Evolutionary conservation across 345 rosid genomes (phyloP), one percentile per base, ranked within the genome.

Genomic region (Hibiscus tridactylites): DNA sequence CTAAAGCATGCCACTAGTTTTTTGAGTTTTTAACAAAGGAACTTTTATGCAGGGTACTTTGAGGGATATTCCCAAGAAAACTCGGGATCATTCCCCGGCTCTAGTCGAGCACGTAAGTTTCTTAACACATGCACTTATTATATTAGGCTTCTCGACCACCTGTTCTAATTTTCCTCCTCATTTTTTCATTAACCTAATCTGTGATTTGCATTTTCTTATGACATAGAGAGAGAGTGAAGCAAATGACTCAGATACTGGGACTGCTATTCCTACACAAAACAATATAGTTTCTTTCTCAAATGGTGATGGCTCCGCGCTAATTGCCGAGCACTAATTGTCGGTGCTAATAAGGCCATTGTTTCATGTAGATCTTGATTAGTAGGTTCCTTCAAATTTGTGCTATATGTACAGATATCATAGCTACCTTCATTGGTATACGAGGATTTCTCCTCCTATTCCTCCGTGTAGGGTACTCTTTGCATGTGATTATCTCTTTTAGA

Each of bases 11-110:
- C 58, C 12, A 8, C 44, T 54, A 70, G 73, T 50, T 4, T 49
- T 50, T 61, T 73, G 73, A 68, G 26, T 47, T 56, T 4, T 29
- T 49, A 29, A 49, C 24, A 16, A 58, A 64, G 64, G 69, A 9
- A 69, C 68, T 35, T 33, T 39, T 58, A 68, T 79, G 79, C 85
- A 89, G 95, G 95, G 95, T 59, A 82, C 87, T 56, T 63, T 89
- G 76, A 82, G 90, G 79, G 95, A 87, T 76, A 85, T 87, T 60
- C 79, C 90, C 46, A 89, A 83, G 81, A 87, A 83, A 80, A 66
- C 70, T 58, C 90, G 77, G 73, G 91, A 85, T 47, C 87, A 78
- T 78, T 64, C 88, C 65, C 74, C 69, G 17, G 67, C 80, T 58
- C 78, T 82, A 29, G 73, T 70, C 4, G 88, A 84, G 72, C 88